Evolutionary conservation across 1,284 basidiomycete species (phyloP), one percentile per base, ranked within the genome.

Genomic region (Athelia psychrophila): DNA sequence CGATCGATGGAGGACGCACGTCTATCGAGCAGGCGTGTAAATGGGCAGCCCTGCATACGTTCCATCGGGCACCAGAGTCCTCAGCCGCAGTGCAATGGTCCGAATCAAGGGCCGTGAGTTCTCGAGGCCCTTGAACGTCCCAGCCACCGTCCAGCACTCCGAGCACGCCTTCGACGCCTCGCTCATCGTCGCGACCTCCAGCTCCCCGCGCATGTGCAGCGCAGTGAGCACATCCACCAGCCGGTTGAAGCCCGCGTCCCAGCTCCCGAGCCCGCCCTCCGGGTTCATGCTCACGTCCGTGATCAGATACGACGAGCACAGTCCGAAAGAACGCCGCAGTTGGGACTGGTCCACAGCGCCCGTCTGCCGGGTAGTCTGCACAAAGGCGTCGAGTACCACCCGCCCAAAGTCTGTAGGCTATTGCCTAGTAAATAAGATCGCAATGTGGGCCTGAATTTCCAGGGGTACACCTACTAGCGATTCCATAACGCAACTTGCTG

Each of bases 141-240:
- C 81, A 0, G 83, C 80, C 3, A 83, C 80, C 16, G 76, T 82
- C 89, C 89, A 91, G 66, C 88, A 90, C 64, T 91, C 89, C 3
- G 88, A 88, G 62, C 88, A 91, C 6, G 89, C 86, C 59, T 79
- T 83, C 53, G 84, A 85, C 2, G 86, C 86, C 38, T 76, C 80
- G 60, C 81, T 83, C 42, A 91, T 67, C 2, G 89, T 91, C 56
- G 85, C 84, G 19, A 84, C 71, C 58, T 89, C 84, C 47, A 91
- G 76, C 59, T 87, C 81, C 33, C 75, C 73, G 47, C 79, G 75
- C 19, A 69, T 66, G 61, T 91, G 86, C 30, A 91, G 75, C 16
- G 80, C 84, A 46, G 84, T 74, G 56, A 89, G 71, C 44, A 91
- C 72, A 58, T 91, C 88, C 30, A 88, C 80, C 20, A 91, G 74